Percentiles rank a stretch among this genome's conserved stretches.
These are phyloP conservation scores for Pythium periplocum DNA, from an alignment of 352 stramenopile species.

Conservation along the genomic window DNA sequence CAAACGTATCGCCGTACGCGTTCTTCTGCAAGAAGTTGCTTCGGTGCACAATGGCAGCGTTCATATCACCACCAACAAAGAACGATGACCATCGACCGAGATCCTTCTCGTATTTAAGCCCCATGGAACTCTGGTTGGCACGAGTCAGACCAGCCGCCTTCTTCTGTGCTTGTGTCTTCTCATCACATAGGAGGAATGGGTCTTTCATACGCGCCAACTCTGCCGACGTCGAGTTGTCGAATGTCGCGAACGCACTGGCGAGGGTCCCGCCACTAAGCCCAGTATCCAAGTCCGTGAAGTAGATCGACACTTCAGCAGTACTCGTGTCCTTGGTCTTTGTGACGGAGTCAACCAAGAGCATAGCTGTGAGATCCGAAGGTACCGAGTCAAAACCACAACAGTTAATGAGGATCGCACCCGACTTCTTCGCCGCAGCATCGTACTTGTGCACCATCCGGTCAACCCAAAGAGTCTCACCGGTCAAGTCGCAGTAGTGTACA, in stretches of 20 bases:
- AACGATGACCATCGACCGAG: slow-evolving; percentile 29
- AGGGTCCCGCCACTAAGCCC: slow-evolving; percentile 43
- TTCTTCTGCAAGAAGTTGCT: slow-evolving; percentile 52
- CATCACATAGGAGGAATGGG: slow-evolving; percentile 35
- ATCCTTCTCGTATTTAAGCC: slow-evolving; percentile 53
- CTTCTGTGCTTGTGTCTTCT: slow-evolving; percentile 18
- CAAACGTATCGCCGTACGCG: slow-evolving; percentile 38
- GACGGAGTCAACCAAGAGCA: slow-evolving; percentile 52
- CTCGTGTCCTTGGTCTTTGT: slow-evolving; percentile 23
- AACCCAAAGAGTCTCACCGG: slow-evolving; percentile 82
- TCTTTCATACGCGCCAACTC: slow-evolving; percentile 21
- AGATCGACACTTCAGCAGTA: slow-evolving; percentile 22
- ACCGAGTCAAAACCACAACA: slow-evolving; percentile 84
- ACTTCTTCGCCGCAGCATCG: slow-evolving; percentile 37
- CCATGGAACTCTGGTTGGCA: slow-evolving; percentile 15
- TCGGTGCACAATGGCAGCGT: slow-evolving; percentile 63
- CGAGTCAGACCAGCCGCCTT: slow-evolving; percentile 5
- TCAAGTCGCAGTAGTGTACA: slow-evolving; percentile 88
- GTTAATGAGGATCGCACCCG: slow-evolving; percentile 69
- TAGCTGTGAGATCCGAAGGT: slow-evolving; percentile 64
- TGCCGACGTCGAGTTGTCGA: slow-evolving; percentile 9
- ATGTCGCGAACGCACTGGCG: slow-evolving; percentile 25
- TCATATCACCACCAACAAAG: slow-evolving; percentile 70
- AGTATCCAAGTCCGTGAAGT: slow-evolving; percentile 25
- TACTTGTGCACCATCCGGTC: slow-evolving; percentile 60